phyloP scores from a whole-genome alignment of 371 early-diverging fungal genomes.

The Saksenaea vasiformis region DNA sequence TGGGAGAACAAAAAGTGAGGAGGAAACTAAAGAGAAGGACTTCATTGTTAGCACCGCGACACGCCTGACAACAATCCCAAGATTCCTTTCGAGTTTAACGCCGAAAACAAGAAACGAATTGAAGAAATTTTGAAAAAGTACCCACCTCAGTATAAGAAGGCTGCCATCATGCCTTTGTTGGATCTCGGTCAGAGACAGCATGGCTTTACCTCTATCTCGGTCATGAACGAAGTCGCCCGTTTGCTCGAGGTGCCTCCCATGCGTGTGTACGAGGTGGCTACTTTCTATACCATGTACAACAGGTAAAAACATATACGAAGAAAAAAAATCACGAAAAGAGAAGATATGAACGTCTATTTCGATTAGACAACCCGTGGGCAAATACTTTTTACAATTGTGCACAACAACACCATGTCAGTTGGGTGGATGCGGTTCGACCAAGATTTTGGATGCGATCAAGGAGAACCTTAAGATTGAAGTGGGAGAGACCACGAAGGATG shows the following conservation, averaged over 20 bases:
- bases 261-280: constrained; percentile 99
- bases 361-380: constrained; percentile 91
- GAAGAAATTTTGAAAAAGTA: constrained; percentile 90
- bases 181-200: constrained; percentile 96
- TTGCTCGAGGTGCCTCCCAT: constrained; percentile 95
- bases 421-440: constrained; percentile 83
- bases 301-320: constrained; percentile 49
- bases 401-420: constrained; percentile 98
- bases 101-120: constrained; percentile 82
- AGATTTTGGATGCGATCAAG: constrained; percentile 87
- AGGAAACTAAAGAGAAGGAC: neutral
- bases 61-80: constrained; percentile 88
- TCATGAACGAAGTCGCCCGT: constrained; percentile 97
- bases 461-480: constrained; percentile 87
- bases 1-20: neutral
- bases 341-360: neutral
- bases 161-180: constrained; percentile 93
- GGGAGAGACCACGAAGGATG: constrained; percentile 94
- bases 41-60: constrained; percentile 77
- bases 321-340: neutral
- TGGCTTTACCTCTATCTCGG: constrained; percentile 90
- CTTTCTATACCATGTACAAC: constrained; percentile 99
- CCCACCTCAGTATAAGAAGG: constrained; percentile 98
- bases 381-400: constrained; percentile 97
- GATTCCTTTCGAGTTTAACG: constrained; percentile 84